Percentiles rank a stretch among this genome's conserved stretches.
Evolutionary conservation across 2,329 filamentous ascomycete genomes (phyloP).

Genomic region (Pseudogymnoascus sp.): DNA sequence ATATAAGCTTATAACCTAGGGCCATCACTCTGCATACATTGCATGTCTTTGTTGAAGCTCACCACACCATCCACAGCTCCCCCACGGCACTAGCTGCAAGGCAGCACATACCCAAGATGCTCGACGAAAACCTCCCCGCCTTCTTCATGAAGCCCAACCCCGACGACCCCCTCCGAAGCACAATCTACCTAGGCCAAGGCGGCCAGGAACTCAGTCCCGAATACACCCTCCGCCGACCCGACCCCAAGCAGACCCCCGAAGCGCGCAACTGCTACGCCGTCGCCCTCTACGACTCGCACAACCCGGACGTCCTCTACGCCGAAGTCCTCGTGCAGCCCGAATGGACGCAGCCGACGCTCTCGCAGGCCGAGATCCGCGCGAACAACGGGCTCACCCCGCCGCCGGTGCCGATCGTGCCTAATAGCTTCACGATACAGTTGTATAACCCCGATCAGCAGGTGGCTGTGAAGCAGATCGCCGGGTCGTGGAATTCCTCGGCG

Average conservation of each 20-base stretch:
- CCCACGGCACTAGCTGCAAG: not conserved
- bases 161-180: conserved; percentile 48
- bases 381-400: conserved; percentile 57
- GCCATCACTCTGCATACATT: not conserved
- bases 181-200: conserved; percentile 56
- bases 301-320: conserved; percentile 74
- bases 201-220: conserved; percentile 73
- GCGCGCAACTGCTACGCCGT: conserved; percentile 80
- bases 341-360: conserved; percentile 77
- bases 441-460: conserved; percentile 91
- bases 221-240: conserved; percentile 71
- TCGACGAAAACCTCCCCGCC: conserved; percentile 88
- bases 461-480: conserved; percentile 60
- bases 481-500: conserved; percentile 72
- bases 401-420: conserved; percentile 67
- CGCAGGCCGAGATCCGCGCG: conserved; percentile 70
- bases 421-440: conserved; percentile 74
- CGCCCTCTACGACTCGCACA: conserved; percentile 75
- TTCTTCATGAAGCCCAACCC: conserved; percentile 47
- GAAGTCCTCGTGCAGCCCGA: conserved; percentile 79
- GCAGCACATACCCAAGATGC: conserved; percentile 49
- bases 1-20: conserved; percentile 5
- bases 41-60: not conserved
- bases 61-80: not conserved
- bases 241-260: conserved; percentile 55